Evolutionary conservation across 768 basidiomycete species (phyloP).

Genomic region (Guyanaporus albipodus): DNA sequence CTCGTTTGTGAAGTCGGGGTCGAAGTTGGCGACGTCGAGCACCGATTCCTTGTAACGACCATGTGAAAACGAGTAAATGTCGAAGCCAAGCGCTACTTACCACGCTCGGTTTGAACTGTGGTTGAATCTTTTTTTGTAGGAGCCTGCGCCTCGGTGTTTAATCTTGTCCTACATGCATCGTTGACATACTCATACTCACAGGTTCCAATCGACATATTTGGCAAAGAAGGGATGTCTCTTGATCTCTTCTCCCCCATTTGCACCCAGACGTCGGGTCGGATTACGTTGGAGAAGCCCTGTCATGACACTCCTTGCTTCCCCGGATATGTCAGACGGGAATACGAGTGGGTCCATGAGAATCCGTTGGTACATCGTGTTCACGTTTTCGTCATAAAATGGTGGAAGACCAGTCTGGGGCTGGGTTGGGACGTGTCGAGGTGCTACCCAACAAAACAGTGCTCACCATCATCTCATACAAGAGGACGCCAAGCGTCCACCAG

Average conservation of each 20-base stretch:
- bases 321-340: slow-evolving; percentile 84
- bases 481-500: slow-evolving; percentile 97
- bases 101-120: slow-evolving; percentile 96
- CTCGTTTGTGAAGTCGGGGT: slow-evolving; percentile 95
- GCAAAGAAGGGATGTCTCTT: slow-evolving; percentile 95
- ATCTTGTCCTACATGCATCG: neutral
- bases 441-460: neutral
- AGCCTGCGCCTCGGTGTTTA: slow-evolving; percentile 42
- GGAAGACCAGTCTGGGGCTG: slow-evolving; percentile 79
- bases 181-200: slow-evolving; percentile 50
- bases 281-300: slow-evolving; percentile 85
- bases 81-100: slow-evolving; percentile 41
- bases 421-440: slow-evolving; percentile 7
- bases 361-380: slow-evolving; percentile 95
- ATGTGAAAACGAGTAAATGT: slow-evolving; percentile 4
- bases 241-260: slow-evolving; percentile 92
- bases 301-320: slow-evolving; percentile 88
- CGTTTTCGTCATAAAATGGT: slow-evolving; percentile 98
- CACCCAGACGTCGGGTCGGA: slow-evolving; percentile 82
- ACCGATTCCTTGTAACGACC: slow-evolving; percentile 67
- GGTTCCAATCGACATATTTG: slow-evolving; percentile 88
- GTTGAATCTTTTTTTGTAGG: slow-evolving; percentile 91
- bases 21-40: slow-evolving; percentile 94
- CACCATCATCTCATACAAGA: slow-evolving; percentile 97
- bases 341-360: slow-evolving; percentile 91